Evolutionary conservation across 2,329 filamentous ascomycete genomes (phyloP).

Genomic region (Xylaria multiplex): DNA sequence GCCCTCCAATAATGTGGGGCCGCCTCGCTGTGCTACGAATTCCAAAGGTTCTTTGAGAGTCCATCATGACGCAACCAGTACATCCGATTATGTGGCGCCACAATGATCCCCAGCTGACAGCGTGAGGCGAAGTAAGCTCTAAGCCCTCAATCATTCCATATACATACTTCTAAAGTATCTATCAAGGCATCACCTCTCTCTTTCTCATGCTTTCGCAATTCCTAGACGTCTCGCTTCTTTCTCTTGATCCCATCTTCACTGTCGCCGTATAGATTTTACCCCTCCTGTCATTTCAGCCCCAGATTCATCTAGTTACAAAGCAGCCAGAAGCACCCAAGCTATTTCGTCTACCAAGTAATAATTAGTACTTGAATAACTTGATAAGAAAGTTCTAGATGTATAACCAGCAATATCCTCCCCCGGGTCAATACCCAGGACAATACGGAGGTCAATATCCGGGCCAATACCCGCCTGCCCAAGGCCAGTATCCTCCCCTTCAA

Average conservation of each 20-base stretch:
- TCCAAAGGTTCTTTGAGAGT: conserved; percentile 1
- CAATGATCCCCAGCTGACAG: conserved; percentile 17
- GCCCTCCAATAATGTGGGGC: conserved; percentile 5
- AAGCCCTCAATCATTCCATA: conserved; percentile 16
- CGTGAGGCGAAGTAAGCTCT: conserved; percentile 26
- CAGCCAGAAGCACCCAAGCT: background rate
- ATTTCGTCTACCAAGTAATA: background rate
- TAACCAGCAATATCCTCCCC: conserved; percentile 43
- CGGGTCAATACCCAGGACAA: conserved; percentile 23
- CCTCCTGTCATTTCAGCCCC: background rate
- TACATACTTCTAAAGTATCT: background rate
- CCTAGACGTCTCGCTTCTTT: conserved; percentile 9
- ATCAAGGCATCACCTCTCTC: conserved; percentile 1
- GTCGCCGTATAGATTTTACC: background rate
- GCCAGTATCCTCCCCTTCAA: conserved; percentile 41
- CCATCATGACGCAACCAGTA: conserved; percentile 32
- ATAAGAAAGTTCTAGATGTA: conserved; percentile 32
- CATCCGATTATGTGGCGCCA: conserved; percentile 20
- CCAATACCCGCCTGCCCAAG: no score
- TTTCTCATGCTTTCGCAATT: background rate
- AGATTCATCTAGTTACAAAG: background rate
- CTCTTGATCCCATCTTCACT: conserved; percentile 5
- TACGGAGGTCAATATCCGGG: no score
- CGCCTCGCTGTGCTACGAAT: background rate
- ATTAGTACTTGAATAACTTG: background rate